phyloP scores from a whole-genome alignment of 106 monocot genomes.

The Dioscorea alata region DNA sequence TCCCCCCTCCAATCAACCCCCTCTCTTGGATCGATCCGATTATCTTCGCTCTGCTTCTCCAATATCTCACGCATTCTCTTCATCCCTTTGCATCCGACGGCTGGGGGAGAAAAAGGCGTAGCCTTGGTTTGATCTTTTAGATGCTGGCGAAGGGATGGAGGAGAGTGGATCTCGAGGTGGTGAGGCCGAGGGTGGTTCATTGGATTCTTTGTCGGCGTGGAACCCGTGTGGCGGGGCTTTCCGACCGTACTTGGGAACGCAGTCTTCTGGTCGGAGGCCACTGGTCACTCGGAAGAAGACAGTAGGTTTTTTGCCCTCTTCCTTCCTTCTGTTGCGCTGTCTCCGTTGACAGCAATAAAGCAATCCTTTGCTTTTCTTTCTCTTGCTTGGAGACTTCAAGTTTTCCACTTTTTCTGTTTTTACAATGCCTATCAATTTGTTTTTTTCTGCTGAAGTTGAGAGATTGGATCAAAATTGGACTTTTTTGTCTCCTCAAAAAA shows the following conservation, averaged over 20 bases:
- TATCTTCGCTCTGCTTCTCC: not conserved
- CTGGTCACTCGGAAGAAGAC: conserved; percentile 21
- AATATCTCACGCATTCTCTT: no score
- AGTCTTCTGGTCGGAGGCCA: conserved; percentile 1
- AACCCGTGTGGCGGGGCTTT: conserved; percentile 8
- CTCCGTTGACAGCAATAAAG: no score
- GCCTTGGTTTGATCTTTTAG: not conserved
- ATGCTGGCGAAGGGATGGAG: not conserved
- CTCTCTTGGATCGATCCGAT: not conserved
- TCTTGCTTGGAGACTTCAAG: no score
- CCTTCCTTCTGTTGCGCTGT: no score
- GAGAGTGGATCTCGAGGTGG: conserved; percentile 16
- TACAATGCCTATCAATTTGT: no score
- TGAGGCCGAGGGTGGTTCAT: not conserved
- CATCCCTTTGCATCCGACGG: not conserved
- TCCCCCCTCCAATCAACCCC: not conserved
- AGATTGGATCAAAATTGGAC: no score
- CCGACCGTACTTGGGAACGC: not conserved
- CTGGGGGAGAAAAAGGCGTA: not conserved
- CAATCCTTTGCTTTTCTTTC: no score
- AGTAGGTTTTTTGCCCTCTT: conserved; percentile 19
- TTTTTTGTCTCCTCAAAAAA: no score
- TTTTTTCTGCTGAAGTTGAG: no score
- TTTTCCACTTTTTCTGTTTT: no score
- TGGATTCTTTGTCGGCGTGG: not conserved